Evolutionary conservation across 2,329 filamentous ascomycete genomes (phyloP), one percentile per base, ranked within the genome.

Genomic region (Penicillium sp.): DNA sequence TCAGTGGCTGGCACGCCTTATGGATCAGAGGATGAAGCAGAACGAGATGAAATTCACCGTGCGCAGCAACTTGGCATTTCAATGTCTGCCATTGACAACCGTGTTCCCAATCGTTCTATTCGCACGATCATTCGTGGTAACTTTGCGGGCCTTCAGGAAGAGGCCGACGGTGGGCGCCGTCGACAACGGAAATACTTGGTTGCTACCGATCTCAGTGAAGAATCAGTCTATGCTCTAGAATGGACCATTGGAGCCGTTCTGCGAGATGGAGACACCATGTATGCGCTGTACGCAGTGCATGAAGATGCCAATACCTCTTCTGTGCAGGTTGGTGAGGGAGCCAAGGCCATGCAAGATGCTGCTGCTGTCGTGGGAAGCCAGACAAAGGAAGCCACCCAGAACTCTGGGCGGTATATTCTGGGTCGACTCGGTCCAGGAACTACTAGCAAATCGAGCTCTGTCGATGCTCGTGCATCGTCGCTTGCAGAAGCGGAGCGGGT

Each of bases 181-280:
- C 86, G 90, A 52, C 84, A 93, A 59, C 85, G 95, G 52, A 96
- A 95, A 68, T 99, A 98, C 71, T 79, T 99, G 16, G 92, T 97
- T n/a, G 93, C 95, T 3, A 97, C 91, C 0, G 95, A 99, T 74
- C 79, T 98, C 3, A 97, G 93, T 65, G 90, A 95, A 37, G 95
- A 99, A 77, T 93, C 93, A 4, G 90, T 91, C 7, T 96, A 98
- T 73, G 95, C 95, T 1, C 81, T 99, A 31, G 95, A 99, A 74
- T 99, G 95, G 95, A 95, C 93, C 0, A 93, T 99, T 55, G 95
- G 95, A 8, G 98, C 93, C 0, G 92, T 98, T 6, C 81, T 99
- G 29, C 86, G 95, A 49, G 93, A 98, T 66, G 95, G 95, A 8
- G 95, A 99, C 71, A 98, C 93, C 0, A 82, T 99, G 35, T 87